These are phyloP conservation scores for Pseudonitzschia multiseries DNA, from an alignment of 108 stramenopile species.

Conservation along the genomic window DNA sequence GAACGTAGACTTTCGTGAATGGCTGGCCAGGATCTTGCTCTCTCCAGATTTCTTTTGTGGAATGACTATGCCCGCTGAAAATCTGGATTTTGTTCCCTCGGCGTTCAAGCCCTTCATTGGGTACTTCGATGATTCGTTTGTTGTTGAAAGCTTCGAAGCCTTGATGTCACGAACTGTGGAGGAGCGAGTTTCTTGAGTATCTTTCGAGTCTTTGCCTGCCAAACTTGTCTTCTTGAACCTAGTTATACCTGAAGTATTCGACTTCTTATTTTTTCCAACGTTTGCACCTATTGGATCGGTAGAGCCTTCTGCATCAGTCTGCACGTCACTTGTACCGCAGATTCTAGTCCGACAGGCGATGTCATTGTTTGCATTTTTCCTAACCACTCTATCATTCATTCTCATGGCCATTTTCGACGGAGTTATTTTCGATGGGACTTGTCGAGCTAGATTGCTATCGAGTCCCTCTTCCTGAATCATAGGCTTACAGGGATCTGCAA, in stretches of 20 bases:
- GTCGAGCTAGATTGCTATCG: neutral
- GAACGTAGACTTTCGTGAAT: neutral
- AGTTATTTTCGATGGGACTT: neutral
- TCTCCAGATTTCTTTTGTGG: neutral
- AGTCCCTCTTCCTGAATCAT: neutral
- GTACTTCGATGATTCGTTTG: neutral
- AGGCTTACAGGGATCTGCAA: too few species aligned
- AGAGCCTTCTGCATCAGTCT: neutral
- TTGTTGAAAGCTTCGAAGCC: neutral
- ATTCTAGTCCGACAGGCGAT: neutral
- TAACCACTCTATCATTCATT: neutral
- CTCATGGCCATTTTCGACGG: neutral
- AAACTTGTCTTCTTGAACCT: neutral
- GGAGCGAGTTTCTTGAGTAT: neutral
- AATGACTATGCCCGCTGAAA: neutral
- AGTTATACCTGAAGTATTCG: neutral
- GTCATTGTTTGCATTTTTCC: neutral
- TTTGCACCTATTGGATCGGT: neutral
- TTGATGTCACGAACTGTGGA: neutral
- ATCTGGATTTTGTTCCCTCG: neutral
- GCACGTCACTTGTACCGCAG: neutral
- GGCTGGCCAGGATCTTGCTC: neutral
- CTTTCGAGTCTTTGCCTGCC: neutral
- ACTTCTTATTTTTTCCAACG: neutral
- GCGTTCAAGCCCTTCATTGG: neutral